Conservation (phyloP, 768 basidiomycete genomes). For the Suillus plorans region DNA sequence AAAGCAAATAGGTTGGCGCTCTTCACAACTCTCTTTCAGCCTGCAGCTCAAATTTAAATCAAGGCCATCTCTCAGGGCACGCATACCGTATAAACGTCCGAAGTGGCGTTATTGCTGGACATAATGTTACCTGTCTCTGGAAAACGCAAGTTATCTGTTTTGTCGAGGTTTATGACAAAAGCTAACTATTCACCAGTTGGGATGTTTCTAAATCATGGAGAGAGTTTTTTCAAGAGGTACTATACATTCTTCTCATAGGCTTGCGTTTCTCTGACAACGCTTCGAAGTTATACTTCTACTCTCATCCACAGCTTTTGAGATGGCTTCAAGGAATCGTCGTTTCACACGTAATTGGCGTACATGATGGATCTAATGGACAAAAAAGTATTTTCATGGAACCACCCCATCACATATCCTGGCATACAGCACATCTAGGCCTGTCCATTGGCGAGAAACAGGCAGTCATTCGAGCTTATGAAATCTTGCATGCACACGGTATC, state of each 20-base stretch:
- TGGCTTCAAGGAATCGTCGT: conserved; percentile 23
- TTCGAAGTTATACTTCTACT: conserved; percentile 17
- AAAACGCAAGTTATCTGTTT: conserved; percentile 13
- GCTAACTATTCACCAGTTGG: conserved; percentile 3
- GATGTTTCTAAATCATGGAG: conserved; percentile 4
- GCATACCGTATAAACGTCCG: neutral
- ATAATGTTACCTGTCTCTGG: conserved; percentile 12
- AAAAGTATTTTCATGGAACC: conserved; percentile 19
- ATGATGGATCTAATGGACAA: conserved; percentile 9
- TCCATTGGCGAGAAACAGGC: conserved; percentile 11
- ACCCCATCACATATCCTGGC: conserved; percentile 20
- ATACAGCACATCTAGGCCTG: conserved; percentile 14
- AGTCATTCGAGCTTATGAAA: conserved; percentile 18
- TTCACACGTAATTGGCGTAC: conserved; percentile 16
- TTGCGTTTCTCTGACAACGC: neutral
- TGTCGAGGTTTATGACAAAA: neutral
- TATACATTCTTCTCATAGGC: neutral
- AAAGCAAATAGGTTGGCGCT: neutral
- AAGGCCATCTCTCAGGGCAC: neutral
- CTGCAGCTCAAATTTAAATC: neutral
- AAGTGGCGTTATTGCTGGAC: conserved; percentile 10
- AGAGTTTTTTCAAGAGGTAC: conserved; percentile 13
- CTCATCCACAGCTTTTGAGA: conserved; percentile 16
- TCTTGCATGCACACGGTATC: conserved; percentile 21
- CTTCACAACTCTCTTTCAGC: neutral